phyloP scores from a whole-genome alignment of 1,284 basidiomycete species.

The Ustilago vetiveriae region DNA sequence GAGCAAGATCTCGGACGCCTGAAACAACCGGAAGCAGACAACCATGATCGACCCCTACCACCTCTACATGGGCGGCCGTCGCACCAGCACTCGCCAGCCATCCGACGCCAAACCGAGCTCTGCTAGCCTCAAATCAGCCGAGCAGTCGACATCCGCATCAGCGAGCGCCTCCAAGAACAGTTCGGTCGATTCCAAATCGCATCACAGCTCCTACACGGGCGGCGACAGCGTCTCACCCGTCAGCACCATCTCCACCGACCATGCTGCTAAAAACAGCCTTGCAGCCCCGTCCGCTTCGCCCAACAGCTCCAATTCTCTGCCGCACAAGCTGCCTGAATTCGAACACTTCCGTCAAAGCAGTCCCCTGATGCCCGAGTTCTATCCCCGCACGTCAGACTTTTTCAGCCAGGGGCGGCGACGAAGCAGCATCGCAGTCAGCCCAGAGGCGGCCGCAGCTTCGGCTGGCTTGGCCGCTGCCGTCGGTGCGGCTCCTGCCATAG shows the following conservation, averaged over 20 bases:
- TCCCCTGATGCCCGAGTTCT: constrained; percentile 36
- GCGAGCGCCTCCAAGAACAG: constrained; percentile 17
- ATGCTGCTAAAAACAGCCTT: constrained; percentile 17
- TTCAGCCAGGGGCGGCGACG: constrained; percentile 40
- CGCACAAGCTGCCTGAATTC: constrained; percentile 40
- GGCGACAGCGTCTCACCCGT: constrained; percentile 27
- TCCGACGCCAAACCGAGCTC: constrained; percentile 7
- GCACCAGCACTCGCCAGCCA: constrained; percentile 7
- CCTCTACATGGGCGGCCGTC: constrained; percentile 23
- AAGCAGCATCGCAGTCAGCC: constrained; percentile 21
- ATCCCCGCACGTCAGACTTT: constrained; percentile 45
- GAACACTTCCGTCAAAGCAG: constrained; percentile 47
- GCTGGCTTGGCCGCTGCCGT: background rate
- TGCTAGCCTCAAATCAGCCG: background rate
- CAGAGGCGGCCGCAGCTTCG: constrained; percentile 3
- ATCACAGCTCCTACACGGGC: constrained; percentile 29
- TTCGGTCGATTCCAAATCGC: constrained; percentile 32
- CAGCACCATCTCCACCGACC: constrained; percentile 29
- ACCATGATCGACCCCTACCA: constrained; percentile 46
- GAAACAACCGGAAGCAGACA: background rate
- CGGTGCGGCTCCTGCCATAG: background rate
- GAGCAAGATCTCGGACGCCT: background rate
- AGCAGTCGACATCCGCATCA: background rate
- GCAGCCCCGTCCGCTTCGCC: constrained; percentile 15
- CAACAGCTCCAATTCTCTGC: constrained; percentile 10